phyloP scores from a whole-genome alignment of 306 rosid genomes.

The Begonia masoniana region DNA sequence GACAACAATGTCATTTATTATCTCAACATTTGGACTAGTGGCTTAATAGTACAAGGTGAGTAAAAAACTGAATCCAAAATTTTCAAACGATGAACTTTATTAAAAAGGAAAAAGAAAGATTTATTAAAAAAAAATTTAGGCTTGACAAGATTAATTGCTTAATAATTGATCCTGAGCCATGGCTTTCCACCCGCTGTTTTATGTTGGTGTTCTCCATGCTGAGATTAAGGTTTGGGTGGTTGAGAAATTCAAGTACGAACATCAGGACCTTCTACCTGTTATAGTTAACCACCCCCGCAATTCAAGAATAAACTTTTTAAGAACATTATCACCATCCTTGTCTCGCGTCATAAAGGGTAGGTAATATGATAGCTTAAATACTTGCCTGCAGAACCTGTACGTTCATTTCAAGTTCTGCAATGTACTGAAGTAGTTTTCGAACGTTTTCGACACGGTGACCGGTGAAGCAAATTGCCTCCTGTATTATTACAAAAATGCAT shows the following conservation, averaged over 20 bases:
- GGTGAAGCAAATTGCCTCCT: conserved; percentile 99
- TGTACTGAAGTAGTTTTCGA: conserved; percentile 94
- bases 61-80: no score
- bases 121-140: no score
- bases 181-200: conserved; percentile 82
- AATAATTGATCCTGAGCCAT: conserved; percentile 94
- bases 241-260: conserved; percentile 85
- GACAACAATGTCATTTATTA: no score
- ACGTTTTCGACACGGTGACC: conserved; percentile 97
- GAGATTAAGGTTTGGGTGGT: conserved; percentile 83
- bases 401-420: conserved; percentile 95
- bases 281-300: conserved; percentile 8
- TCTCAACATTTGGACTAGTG: no score
- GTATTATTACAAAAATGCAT: conserved; percentile 10
- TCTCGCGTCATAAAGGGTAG: neutral
- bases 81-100: no score
- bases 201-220: conserved; percentile 97
- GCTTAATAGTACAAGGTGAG: no score
- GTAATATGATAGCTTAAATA: conserved; percentile 11
- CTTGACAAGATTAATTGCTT: conserved; percentile 33
- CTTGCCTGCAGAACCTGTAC: conserved; percentile 92
- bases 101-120: no score
- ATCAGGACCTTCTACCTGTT: conserved; percentile 90
- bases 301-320: neutral
- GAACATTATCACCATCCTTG: neutral